Base-by-base conservation (phyloP, 305 asterid genomes). In the Plantago coronopus region DNA sequence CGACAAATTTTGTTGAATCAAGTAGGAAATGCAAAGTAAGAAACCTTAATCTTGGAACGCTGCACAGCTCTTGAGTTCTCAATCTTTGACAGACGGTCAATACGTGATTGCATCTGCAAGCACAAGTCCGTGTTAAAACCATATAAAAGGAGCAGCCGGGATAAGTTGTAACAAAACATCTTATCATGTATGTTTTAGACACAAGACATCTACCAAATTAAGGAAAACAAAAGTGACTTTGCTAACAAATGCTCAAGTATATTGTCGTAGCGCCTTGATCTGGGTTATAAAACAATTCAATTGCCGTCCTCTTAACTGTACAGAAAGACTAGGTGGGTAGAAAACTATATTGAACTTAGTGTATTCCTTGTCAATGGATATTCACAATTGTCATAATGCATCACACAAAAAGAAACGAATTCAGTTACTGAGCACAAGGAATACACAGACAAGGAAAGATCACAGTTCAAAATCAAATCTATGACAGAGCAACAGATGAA, bases 41-140 rank as follows among this genome's bases (percentile, higher is more conserved):
- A 61, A 49, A 87, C 97, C 97, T 90, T 80, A 59, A 90, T 91
- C 81, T 85, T 90, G 44, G 87, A 66, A 34, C 93, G 95, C 51
- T 79, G 87, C 14, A 53, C 47, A 19, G 66, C 77, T 25, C 79
- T 83, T 29, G 71, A 67, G 69, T 69, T 81, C 59, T 75, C 86
- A 61, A 70, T 70, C 20, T 66, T 60, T 23, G 76, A 69, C 34
- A 89, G 71, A 68, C 59, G 77, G 65, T 85, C 89, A 49, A 81
- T 77, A 29, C 78, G 80, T 59, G 81, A 71, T 60, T 63, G 81
- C 63, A 85, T 79, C 96, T 87, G 68, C 74, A 82, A 49, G 46
- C 53, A 70, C 43, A 63, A 48, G 19, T 22, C 38, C 47, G 47
- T 38, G 61, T 60, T 74, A 67, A 54, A 42, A 55, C 51, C 21